Evolutionary conservation across 768 basidiomycete species (phyloP).

Genomic region (Calocybe gangraenosa): DNA sequence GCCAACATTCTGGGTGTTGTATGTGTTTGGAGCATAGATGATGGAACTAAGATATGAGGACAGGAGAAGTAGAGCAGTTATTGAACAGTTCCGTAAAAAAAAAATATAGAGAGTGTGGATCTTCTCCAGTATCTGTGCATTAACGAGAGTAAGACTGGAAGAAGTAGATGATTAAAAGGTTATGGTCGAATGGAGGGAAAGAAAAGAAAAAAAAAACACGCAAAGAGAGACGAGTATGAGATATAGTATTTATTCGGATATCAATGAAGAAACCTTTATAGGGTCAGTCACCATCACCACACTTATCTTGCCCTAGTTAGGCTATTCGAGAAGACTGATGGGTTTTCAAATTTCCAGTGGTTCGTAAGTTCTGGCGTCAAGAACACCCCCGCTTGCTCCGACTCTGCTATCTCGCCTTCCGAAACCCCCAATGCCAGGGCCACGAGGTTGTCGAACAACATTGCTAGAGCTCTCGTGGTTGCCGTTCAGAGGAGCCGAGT

Average conservation of each 20-base stretch:
- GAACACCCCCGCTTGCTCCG: conserved; percentile 54
- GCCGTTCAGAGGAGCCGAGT: conserved; percentile 42
- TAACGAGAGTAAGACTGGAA: conserved; percentile 29
- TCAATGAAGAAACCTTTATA: conserved; percentile 13
- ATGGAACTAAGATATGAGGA: conserved; percentile 30
- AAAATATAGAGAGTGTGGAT: conserved; percentile 18
- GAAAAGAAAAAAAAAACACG: no score
- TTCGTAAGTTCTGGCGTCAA: conserved; percentile 84
- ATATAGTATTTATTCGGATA: conserved; percentile 13
- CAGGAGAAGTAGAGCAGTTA: conserved; percentile 19
- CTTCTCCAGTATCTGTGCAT: conserved; percentile 23
- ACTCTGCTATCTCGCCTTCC: conserved; percentile 59
- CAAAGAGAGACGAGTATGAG: conserved; percentile 17
- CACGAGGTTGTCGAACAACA: conserved; percentile 83
- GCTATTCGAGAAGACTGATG: conserved; percentile 40
- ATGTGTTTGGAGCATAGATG: conserved; percentile 27
- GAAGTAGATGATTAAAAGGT: conserved; percentile 25
- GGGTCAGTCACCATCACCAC: conserved; percentile 33
- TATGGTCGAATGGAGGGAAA: conserved; percentile 16
- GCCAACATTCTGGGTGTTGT: conserved; percentile 1
- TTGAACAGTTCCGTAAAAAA: conserved; percentile 28
- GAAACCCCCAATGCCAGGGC: conserved; percentile 73
- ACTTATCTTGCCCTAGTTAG: conserved; percentile 41
- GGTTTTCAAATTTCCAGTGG: conserved; percentile 71
- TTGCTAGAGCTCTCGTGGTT: conserved; percentile 40